Base-by-base conservation (phyloP, 805 yeast genomes). In the Wickerhamiella brachini region DNA sequence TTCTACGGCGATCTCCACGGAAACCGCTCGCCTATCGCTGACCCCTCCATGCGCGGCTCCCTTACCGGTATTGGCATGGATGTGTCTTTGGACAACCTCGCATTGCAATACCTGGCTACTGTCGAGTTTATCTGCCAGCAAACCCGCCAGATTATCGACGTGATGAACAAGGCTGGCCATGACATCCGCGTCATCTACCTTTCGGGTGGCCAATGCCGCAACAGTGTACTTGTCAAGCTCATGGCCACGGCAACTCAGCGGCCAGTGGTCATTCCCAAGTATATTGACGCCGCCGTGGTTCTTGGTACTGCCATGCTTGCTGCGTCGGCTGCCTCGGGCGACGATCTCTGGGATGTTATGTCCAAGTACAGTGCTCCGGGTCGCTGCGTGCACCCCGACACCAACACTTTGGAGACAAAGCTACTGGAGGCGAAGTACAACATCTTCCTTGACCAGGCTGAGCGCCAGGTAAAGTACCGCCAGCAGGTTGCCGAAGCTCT, bases 71-170 rank as follows among this genome's bases (percentile, higher is more conserved):
- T 85, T 61, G 79, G 90, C 2, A 86, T 93, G 95, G 97, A 93
- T 65, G 71, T 77, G 10, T 81, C 95, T 0, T 71, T 93, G 43
- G 86, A 88, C 59, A 86, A 85, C 55, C 72, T 93, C 58, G 96
- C 97, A 0, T 65, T 86, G 54, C 82, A 80, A 58, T 93, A 93
- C 64, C 75, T 89, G 48, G 97, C 85, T 17, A 95, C 97, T 4
- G 87, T 96, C 67, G 98, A 93, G 70, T 93, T 93, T 61, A 89
- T 93, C 66, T 96, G 95, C 48, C 95, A 88, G 65, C 98, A 93
- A 71, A 90, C 97, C 0, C 79, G 96, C 61, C 98, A 93, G 61
- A 93, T 93, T 62, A 81, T 90, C 37, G 93, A 85, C 58, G 80
- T 81, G 55, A 83, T 93, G 87, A 81, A 79, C 58, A 68, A 72